Evolutionary conservation across 2,329 filamentous ascomycete species (phyloP), one percentile per base, ranked within the genome.

Genomic region (Myriosclerotinia curreyana): DNA sequence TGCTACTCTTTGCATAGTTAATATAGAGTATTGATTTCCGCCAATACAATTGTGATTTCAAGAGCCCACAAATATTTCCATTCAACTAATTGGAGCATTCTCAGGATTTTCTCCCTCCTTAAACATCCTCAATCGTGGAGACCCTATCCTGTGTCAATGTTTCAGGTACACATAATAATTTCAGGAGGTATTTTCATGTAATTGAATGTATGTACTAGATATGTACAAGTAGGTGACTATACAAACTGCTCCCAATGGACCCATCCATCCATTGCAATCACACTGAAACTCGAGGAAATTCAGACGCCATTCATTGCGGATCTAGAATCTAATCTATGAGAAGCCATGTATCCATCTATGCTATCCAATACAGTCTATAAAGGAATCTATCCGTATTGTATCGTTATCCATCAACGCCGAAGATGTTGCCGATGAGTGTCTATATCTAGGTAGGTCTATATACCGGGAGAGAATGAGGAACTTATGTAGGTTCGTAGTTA

Each of bases 251-350:
- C 2, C 20, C 42, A 20, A 46, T 46, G 42, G 9, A 46, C 28
- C 28, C 28, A n/a, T n/a, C 7, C 2, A n/a, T n/a, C 11, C 20
- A 20, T n/a, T n/a, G n/a, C n/a, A n/a, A 46, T 46, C 9, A n/a
- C 11, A 46, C n/a, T 7, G 42, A 46, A 46, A n/a, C 42, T 46
- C 42, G 17, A n/a, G n/a, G n/a, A 22, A n/a, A 8, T 46, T 8
- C 9, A 52, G 38, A 60, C 46, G 31, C 22, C 46, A 40, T 60
- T 52, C 34, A 52, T 60, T n/a, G 28, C 15, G 22, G 22, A 56
- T 56, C 55, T 53, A 53, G 31, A 20, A n/a, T 38, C 50, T 59
- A 48, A 25, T 59, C 55, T 59, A 58, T 46, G 40, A 36, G 20
- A 7, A 58, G 25, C 25, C 59, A 61, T 51, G 36, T n/a, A n/a